Percentiles rank a stretch among this genome's conserved stretches.
phyloP scores from a whole-genome alignment of 192 early-diverging fungal species.

The Chytriomyces sp. region DNA sequence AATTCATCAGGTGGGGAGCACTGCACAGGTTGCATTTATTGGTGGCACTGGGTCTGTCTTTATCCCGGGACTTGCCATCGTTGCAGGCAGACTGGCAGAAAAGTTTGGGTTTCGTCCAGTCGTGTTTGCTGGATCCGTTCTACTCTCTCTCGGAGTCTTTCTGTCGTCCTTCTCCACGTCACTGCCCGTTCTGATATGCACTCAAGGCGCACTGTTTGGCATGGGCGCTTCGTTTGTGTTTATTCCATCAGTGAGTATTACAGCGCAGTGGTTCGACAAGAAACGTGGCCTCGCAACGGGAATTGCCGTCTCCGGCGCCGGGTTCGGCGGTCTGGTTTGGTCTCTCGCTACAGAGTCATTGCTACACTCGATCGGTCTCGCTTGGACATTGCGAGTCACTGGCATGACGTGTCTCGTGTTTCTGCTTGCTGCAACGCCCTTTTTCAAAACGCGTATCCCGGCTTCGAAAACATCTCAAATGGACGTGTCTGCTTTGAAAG shows the following conservation, averaged over 20 bases:
- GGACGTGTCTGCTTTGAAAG: background rate
- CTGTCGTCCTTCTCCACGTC: constrained; percentile 28
- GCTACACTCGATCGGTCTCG: constrained; percentile 61
- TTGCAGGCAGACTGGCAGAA: constrained; percentile 43
- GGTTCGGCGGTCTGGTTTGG: constrained; percentile 75
- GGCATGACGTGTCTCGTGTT: constrained; percentile 34
- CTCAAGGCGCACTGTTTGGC: constrained; percentile 79
- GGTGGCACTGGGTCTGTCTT: constrained; percentile 40
- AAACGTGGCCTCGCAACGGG: constrained; percentile 73
- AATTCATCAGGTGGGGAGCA: background rate
- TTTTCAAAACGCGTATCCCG: constrained; percentile 15
- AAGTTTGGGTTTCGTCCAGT: constrained; percentile 57
- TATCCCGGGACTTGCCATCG: constrained; percentile 42
- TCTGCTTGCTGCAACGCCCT: background rate
- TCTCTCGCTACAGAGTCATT: constrained; percentile 64
- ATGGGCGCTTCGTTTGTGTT: constrained; percentile 69
- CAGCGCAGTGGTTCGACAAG: constrained; percentile 74
- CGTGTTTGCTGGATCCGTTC: constrained; percentile 51
- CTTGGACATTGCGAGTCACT: constrained; percentile 71
- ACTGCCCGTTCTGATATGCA: constrained; percentile 54
- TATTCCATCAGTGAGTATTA: constrained; percentile 67
- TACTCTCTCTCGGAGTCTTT: constrained; percentile 42
- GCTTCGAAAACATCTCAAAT: constrained; percentile 1
- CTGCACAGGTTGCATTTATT: constrained; percentile 41
- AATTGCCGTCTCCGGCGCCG: constrained; percentile 48